A percentile compares a stretch with the other conserved stretches of the same genome.
Conservation (phyloP, 305 asterid species). For the Solanum chacoense region DNA sequence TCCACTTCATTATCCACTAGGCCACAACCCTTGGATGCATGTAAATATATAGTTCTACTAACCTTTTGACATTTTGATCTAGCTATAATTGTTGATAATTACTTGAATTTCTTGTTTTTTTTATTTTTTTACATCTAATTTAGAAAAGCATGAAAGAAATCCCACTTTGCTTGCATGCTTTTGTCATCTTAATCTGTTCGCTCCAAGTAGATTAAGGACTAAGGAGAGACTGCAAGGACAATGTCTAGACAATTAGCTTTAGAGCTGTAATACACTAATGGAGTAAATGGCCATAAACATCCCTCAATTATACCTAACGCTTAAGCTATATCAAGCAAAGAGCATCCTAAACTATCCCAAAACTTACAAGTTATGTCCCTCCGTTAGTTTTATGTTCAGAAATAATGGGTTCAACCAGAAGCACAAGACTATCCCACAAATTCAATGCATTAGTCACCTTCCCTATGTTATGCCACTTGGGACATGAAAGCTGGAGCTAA, state of each 20-base stretch:
- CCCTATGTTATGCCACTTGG: background rate
- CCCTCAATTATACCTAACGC: background rate
- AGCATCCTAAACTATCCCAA: background rate
- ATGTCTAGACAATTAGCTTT: background rate
- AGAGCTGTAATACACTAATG: background rate
- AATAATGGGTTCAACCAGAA: background rate
- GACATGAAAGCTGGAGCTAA: background rate
- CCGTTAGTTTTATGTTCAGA: background rate
- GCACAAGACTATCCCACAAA: background rate
- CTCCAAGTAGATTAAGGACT: background rate
- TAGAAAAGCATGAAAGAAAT: background rate
- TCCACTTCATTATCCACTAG: background rate
- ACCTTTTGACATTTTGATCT: background rate
- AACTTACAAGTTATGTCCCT: background rate
- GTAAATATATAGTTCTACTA: background rate
- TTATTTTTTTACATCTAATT: background rate
- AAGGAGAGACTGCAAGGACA: background rate
- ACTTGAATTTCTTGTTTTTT: background rate
- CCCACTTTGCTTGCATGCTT: background rate
- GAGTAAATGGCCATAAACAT: background rate
- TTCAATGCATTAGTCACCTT: background rate
- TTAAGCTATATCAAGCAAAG: background rate
- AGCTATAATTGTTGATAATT: background rate
- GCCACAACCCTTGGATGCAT: background rate
- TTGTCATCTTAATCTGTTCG: background rate